Base-by-base conservation (phyloP, 2,329 filamentous ascomycete genomes). In the Cordyceps fumosorosea region DNA sequence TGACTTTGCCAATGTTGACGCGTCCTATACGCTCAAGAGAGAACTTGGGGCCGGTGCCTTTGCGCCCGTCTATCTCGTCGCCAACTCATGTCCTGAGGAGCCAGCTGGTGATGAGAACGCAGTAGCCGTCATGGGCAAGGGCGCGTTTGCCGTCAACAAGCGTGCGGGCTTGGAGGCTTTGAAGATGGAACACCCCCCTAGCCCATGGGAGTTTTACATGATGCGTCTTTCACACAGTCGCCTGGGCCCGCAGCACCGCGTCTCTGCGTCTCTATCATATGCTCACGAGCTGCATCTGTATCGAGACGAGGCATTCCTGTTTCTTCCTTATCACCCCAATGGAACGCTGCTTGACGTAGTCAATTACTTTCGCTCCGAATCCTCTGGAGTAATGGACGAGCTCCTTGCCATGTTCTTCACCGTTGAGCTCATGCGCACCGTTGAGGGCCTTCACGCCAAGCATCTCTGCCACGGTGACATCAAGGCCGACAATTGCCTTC, bases 131-230 rank as follows among this genome's bases (percentile, higher is more conserved):
- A 85, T 89, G 82, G 85, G 87, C 62, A 86, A 84, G 69, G 82
- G 86, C 34, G 75, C 80, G 14, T 85, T 88, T 69, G 78, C 83
- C n/a, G 70, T 80, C 11, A 78, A 77, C 40, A 77, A 79, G 52
- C 85, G 89, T 48, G 78, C 78, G 50, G 66, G 78, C 1, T 81
- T 95, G 5, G 92, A 97, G 74, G 95, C 95, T 1, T 81, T 99
- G 68, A 99, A 99, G 76, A 93, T 96, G 86, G 95, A 99, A 76
- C 84, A 89, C 37, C 91, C 93, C 0, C 90, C 93, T 0, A 89
- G 87, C 5, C 82, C 90, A 0, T 99, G 95, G 95, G 95, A 99
- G 72, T 99, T 98, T 71, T 90, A 96, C 76, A 96, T 99, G 75
- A 91, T 98, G 79, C 88, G 91, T 1, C 84, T 91, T 61, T 86